Evolutionary conservation across 2,329 filamentous ascomycete genomes (phyloP).

Genomic region (Rosellinia necatrix): DNA sequence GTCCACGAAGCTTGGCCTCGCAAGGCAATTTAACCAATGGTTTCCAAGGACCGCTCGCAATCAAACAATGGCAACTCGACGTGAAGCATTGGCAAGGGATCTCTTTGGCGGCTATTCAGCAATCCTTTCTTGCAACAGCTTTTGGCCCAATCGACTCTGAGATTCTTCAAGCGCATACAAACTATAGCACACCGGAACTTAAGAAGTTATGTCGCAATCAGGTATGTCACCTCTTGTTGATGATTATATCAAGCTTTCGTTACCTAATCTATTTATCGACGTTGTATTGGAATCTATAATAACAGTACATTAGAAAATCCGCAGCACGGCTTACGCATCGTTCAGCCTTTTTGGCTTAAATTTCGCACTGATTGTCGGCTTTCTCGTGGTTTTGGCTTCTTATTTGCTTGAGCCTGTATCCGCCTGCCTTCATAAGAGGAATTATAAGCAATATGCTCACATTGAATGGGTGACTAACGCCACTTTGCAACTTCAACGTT

Average conservation of each 20-base stretch:
- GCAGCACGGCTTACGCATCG: slow-evolving; percentile 26
- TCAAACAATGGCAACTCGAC: slow-evolving; percentile 25
- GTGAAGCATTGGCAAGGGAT: slow-evolving; percentile 7
- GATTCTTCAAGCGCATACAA: background rate
- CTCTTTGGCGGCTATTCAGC: too few species aligned
- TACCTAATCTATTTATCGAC: too few species aligned
- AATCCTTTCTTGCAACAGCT: too few species aligned
- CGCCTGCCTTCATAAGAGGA: slow-evolving; percentile 9
- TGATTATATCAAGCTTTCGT: too few species aligned
- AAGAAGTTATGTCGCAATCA: background rate
- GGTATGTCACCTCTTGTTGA: slow-evolving; percentile 2
- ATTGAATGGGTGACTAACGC: slow-evolving; percentile 33
- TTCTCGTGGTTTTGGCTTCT: slow-evolving; percentile 25
- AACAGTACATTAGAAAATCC: slow-evolving; percentile 29
- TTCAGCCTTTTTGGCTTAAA: slow-evolving; percentile 35
- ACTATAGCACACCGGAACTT: background rate
- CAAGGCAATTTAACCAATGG: background rate
- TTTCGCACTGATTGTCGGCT: slow-evolving; percentile 28
- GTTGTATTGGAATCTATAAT: background rate
- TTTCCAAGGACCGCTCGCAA: background rate
- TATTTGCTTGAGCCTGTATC: slow-evolving; percentile 26
- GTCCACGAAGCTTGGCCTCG: background rate
- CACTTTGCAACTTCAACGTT: slow-evolving; percentile 27
- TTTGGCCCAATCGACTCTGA: background rate
- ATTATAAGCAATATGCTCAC: slow-evolving; percentile 21